These are phyloP conservation scores for Cordyceps fumosorosea DNA, from an alignment of 2,329 filamentous ascomycete genomes.

Conservation along the genomic window DNA sequence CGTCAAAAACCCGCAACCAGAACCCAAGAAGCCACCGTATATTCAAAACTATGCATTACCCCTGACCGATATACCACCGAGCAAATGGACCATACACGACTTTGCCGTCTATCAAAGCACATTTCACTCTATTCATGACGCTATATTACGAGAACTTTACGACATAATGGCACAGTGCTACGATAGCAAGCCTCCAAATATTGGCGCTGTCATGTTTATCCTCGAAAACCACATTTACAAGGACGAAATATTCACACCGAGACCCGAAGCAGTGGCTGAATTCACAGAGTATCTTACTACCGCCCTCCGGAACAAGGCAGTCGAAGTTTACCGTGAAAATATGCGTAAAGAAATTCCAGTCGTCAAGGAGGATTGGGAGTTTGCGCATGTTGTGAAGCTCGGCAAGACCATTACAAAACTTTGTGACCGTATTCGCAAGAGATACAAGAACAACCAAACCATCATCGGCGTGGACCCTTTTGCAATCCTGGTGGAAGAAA, in stretches of 20 bases:
- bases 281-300: slow-evolving; percentile 68
- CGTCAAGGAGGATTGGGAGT: slow-evolving; percentile 78
- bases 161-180: slow-evolving; percentile 83
- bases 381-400: slow-evolving; percentile 82
- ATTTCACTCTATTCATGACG: slow-evolving; percentile 69
- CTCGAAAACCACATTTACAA: slow-evolving; percentile 75
- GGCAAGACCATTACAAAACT: slow-evolving; percentile 80
- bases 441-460: slow-evolving; percentile 80
- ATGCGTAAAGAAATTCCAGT: slow-evolving; percentile 75
- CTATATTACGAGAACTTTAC: slow-evolving; percentile 78
- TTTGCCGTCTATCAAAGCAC: slow-evolving; percentile 66
- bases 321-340: slow-evolving; percentile 70
- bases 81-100: slow-evolving; percentile 63
- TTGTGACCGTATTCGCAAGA: slow-evolving; percentile 83
- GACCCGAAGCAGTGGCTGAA: slow-evolving; percentile 61
- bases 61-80: slow-evolving; percentile 50
- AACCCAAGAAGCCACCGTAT: slow-evolving; percentile 57
- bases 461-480: slow-evolving; percentile 68
- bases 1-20: slow-evolving; percentile 63
- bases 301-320: slow-evolving; percentile 66
- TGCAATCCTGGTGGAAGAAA: slow-evolving; percentile 70
- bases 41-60: slow-evolving; percentile 46
- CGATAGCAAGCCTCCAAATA: slow-evolving; percentile 75
- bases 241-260: slow-evolving; percentile 69
- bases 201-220: slow-evolving; percentile 72